Base-by-base conservation (phyloP, 345 rosid species). In the Sisymbrium irio region DNA sequence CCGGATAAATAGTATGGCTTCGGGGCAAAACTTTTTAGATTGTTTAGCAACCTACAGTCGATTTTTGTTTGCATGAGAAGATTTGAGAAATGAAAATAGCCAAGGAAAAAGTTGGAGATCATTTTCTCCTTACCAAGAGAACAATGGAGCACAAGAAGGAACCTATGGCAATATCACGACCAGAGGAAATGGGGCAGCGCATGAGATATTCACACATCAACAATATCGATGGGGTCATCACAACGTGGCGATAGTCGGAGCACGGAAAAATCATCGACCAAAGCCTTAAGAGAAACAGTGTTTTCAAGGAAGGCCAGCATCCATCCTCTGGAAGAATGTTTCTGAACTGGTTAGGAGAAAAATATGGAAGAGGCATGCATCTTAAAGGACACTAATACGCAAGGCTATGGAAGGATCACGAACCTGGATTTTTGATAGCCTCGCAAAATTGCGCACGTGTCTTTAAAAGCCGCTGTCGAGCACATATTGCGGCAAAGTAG, bases 181-280 rank as follows among this genome's bases (percentile, higher is more conserved):
- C 96, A 20, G 87, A 88, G 42, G 61, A 71, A 71, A 92, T 80
- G 74, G 89, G 97, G 77, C 96, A 90, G 4, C 96, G 96, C 94
- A 86, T 87, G 77, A 95, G 85, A 85, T 92, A 92, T 86, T 95
- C 99, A 76, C 94, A 85, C 92, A 92, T 92, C 83, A 90, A 80
- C 71, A 90, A 59, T 73, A 87, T 72, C 32, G 88, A 89, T 1
- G 97, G 99, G 27, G 98, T 92, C 91, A 87, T 92, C 77, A 95
- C 99, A 60, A 69, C 91, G 72, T 92, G 99, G 22, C 96, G 97
- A 39, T 85, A 95, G 80, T 95, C 99, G 0, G 99, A 95, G 82
- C 98, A 86, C 4, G 98, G 98, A 73, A 95, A 95, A 78, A 90
- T 78, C 91, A 88, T 81, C 32, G 96, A 92, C 99, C 99, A 92